Evolutionary conservation across 768 basidiomycete genomes (phyloP), one percentile per base, ranked within the genome.

Genomic region (Sarcodon sp.): DNA sequence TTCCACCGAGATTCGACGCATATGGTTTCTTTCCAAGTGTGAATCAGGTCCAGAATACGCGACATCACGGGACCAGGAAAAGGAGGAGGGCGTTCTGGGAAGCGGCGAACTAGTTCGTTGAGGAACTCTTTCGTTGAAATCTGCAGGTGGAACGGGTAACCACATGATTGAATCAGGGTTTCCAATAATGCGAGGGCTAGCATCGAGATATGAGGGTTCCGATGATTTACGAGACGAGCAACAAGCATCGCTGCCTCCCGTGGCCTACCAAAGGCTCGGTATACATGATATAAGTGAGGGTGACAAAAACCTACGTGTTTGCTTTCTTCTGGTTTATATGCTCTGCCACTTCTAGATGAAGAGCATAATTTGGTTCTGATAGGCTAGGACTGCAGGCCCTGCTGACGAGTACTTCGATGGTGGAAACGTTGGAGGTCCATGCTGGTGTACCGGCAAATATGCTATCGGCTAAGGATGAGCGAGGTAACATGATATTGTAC

Each of bases 71-170:
- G 84, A 2, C 89, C 87, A 0, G 90, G 89, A 61, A 93, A 91
- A 1, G 90, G 87, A 0, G 96, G 94, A 3, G 96, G 96, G 41
- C 94, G 80, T 66, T 99, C 96, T 6, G 96, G 96, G 63, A 99
- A 98, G 55, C 93, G 80, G 44, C 94, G 82, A 21, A 99, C 96
- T 61, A 99, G 83, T 61, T 98, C 96, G 66, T 99, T 99, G 13
- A 98, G 72, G 61, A 97, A 99, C 59, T 98, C 96, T 60, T 99
- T 98, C 37, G 94, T 98, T 13, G 86, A 73, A 56, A 98, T 87
- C 64, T 99, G 96, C 18, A 99, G 81, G 61, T 98, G 96, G 50
- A 99, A 86, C 0, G 94, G 83, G 66, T 99, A 99, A 63, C 96
- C 96, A 61, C 94, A 98, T 36, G 87, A 83, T 61, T 92, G 87